phyloP scores from a whole-genome alignment of 176 grass and related monocot species.

The Avena eriantha region DNA sequence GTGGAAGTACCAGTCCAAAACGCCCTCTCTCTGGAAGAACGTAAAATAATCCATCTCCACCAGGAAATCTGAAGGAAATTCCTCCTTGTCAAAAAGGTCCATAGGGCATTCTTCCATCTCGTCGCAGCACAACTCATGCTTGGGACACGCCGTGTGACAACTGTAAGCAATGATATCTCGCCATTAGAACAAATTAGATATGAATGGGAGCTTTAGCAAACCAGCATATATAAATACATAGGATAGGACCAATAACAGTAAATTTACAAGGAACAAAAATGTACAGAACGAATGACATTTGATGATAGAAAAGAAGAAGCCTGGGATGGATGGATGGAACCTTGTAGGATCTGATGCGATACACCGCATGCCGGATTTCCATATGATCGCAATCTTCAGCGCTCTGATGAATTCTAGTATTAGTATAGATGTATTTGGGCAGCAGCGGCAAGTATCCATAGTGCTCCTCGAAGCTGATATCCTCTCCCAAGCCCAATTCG shows the following conservation, averaged over 20 bases:
- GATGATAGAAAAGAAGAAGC: not conserved
- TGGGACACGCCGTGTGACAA: not conserved
- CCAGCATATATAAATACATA: not conserved
- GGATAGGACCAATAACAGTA: not conserved
- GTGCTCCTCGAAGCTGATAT: slow-evolving; percentile 5
- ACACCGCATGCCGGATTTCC: not conserved
- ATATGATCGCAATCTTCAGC: not conserved
- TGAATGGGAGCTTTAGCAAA: not conserved
- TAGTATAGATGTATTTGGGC: not conserved
- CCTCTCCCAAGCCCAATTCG: slow-evolving; percentile 5
- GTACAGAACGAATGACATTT: not conserved
- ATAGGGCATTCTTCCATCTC: slow-evolving; percentile 1
- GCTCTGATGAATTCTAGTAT: not conserved
- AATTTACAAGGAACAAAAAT: not conserved
- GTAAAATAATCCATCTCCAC: not conserved
- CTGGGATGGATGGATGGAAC: not conserved
- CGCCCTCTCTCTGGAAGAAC: not conserved
- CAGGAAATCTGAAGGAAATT: slow-evolving; percentile 11
- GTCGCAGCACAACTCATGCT: not conserved
- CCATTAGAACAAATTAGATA: not conserved
- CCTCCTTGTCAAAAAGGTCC: slow-evolving; percentile 7
- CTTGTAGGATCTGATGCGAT: slow-evolving; percentile 39
- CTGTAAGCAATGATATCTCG: slow-evolving; percentile 9
- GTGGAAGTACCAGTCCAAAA: slow-evolving; percentile 28
- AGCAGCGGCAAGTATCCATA: slow-evolving; percentile 7